Evolutionary conservation across 2,329 filamentous ascomycete species (phyloP).

Genomic region (Aspergillus texensis): DNA sequence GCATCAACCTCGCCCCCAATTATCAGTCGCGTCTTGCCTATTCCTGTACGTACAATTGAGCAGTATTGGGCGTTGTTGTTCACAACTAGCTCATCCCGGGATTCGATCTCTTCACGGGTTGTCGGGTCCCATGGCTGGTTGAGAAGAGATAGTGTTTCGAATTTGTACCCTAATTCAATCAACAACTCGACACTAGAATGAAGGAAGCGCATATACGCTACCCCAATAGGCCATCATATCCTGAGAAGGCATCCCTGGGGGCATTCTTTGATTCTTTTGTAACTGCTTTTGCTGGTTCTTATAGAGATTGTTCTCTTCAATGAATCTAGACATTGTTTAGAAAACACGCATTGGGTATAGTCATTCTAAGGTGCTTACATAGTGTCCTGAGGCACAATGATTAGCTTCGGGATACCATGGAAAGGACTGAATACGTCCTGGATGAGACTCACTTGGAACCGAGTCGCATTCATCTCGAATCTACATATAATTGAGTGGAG

Average conservation of each 20-base stretch:
- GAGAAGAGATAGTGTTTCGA: slow-evolving; percentile 81
- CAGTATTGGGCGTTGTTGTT: slow-evolving; percentile 95
- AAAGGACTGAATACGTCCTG: neutral
- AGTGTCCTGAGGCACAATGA: slow-evolving; percentile 48
- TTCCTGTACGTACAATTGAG: slow-evolving; percentile 85
- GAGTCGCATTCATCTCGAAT: slow-evolving; percentile 95
- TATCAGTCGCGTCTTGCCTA: slow-evolving; percentile 74
- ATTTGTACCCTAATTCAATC: slow-evolving; percentile 77
- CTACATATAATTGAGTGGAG: slow-evolving; percentile 46
- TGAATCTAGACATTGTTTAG: slow-evolving; percentile 64
- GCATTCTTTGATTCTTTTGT: slow-evolving; percentile 55
- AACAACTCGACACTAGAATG: slow-evolving; percentile 4
- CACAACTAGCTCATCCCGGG: slow-evolving; percentile 69
- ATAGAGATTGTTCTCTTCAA: slow-evolving; percentile 84
- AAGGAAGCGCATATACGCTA: slow-evolving; percentile 40
- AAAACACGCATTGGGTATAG: neutral
- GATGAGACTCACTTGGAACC: slow-evolving; percentile 69
- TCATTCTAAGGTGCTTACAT: slow-evolving; percentile 47
- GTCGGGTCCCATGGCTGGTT: slow-evolving; percentile 73
- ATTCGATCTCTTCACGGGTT: slow-evolving; percentile 76
- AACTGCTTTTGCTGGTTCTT: slow-evolving; percentile 65
- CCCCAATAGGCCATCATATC: slow-evolving; percentile 94
- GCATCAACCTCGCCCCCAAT: slow-evolving; percentile 94
- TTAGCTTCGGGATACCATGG: slow-evolving; percentile 21
- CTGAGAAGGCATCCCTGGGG: slow-evolving; percentile 62